Evolutionary conservation across 225 moss, liverwort and hornwort genomes (phyloP).

Genomic region (Asterella californica): DNA sequence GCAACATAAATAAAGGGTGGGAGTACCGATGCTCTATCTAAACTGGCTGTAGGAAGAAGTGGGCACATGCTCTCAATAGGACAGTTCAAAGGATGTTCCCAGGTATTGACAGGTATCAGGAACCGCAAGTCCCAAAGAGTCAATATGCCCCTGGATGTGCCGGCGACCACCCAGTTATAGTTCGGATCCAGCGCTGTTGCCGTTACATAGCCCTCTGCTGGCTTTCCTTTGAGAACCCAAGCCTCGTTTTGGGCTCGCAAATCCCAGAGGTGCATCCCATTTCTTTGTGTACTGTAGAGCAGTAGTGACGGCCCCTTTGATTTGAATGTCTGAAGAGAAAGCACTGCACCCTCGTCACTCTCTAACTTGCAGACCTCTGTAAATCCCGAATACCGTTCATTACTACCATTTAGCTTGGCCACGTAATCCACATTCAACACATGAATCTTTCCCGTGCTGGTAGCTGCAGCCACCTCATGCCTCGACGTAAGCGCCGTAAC

Average conservation of each 20-base stretch:
- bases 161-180: constrained; percentile 90
- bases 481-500: constrained; percentile 78
- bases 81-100: constrained; percentile 80
- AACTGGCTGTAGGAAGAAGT: constrained; percentile 70
- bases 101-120: constrained; percentile 81
- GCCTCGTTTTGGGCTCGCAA: constrained; percentile 66
- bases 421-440: constrained; percentile 90
- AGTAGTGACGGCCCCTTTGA: constrained; percentile 75
- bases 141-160: constrained; percentile 85
- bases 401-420: constrained; percentile 69
- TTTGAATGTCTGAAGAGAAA: constrained; percentile 74
- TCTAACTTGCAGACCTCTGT: constrained; percentile 86
- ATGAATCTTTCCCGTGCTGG: constrained; percentile 77
- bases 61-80: constrained; percentile 94
- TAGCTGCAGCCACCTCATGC: constrained; percentile 85
- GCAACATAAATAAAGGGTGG: constrained; percentile 88
- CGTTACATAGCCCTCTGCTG: constrained; percentile 80
- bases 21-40: constrained; percentile 51
- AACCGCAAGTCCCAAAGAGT: constrained; percentile 97
- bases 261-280: constrained; percentile 85
- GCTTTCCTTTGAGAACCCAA: constrained; percentile 73
- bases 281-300: constrained; percentile 84
- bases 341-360: constrained; percentile 79
- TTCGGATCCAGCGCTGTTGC: constrained; percentile 75
- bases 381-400: constrained; percentile 76